A percentile compares a stretch with the other conserved stretches of the same genome.
phyloP scores from a whole-genome alignment of 2,329 filamentous ascomycete species.

The Arachnopeziza araneosa region DNA sequence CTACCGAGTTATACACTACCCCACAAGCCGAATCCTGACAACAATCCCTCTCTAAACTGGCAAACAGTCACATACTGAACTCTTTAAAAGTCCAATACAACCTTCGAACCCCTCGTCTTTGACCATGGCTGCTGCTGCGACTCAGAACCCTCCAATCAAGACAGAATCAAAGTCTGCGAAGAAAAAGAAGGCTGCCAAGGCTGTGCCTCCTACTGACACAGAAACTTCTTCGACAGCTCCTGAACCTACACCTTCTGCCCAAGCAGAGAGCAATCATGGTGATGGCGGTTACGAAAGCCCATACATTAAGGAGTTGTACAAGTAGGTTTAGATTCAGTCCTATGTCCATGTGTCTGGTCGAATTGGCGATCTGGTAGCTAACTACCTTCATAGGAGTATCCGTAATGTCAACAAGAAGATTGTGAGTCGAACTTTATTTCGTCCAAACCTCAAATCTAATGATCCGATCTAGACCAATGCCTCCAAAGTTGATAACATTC shows the following conservation, averaged over 20 bases:
- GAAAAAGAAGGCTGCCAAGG: conserved; percentile 61
- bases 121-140: conserved; percentile 57
- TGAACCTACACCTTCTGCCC: conserved; percentile 45
- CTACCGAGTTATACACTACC: not conserved
- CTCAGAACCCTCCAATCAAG: conserved; percentile 57
- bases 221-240: conserved; percentile 41
- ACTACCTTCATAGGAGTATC: conserved; percentile 60
- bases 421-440: conserved; percentile 47
- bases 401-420: conserved; percentile 94
- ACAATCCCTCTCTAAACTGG: conserved; percentile 7
- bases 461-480: conserved; percentile 53
- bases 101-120: conserved; percentile 12
- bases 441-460: conserved; percentile 5
- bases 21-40: not conserved
- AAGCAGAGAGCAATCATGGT: conserved; percentile 30
- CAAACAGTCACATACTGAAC: conserved; percentile 2
- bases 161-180: conserved; percentile 60
- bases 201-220: conserved; percentile 47
- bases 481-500: conserved; percentile 64
- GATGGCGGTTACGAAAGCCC: conserved; percentile 64
- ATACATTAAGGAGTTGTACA: conserved; percentile 84
- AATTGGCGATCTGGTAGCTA: conserved; percentile 6
- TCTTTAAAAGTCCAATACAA: not conserved
- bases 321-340: conserved; percentile 52
- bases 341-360: not conserved